phyloP scores from a whole-genome alignment of 345 rosid genomes.

The Gossypium anomalum region DNA sequence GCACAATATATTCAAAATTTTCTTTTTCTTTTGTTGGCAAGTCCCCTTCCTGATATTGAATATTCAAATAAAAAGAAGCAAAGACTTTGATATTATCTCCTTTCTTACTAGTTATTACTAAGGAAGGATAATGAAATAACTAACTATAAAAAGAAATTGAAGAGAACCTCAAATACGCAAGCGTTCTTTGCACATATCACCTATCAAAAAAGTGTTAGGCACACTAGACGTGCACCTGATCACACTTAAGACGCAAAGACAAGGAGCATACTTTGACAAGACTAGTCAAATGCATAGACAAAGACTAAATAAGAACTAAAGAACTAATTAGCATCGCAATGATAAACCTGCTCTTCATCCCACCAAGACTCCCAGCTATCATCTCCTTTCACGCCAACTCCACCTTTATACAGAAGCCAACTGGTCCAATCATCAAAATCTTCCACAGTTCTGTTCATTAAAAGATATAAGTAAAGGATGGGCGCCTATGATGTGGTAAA shows the following conservation, averaged over 20 bases:
- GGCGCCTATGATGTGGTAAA: neutral
- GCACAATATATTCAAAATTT: neutral
- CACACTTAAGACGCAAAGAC: neutral
- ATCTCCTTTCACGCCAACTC: constrained; percentile 97
- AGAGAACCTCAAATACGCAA: neutral
- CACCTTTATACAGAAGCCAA: constrained; percentile 99
- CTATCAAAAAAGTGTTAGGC: neutral
- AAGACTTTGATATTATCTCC: neutral
- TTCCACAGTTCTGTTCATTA: constrained; percentile 75
- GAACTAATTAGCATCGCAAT: neutral
- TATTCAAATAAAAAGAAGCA: neutral
- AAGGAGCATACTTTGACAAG: neutral
- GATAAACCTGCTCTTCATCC: constrained; percentile 91
- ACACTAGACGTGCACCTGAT: neutral
- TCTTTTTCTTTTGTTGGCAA: neutral
- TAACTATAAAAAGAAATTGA: neutral
- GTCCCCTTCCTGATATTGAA: neutral
- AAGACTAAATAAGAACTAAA: neutral
- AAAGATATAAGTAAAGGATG: constrained; percentile 13
- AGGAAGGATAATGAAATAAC: neutral
- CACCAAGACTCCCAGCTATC: constrained; percentile 99
- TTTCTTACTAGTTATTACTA: neutral
- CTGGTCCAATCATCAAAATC: constrained; percentile 96
- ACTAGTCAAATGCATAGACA: neutral
- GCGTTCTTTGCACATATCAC: neutral